Evolutionary conservation across 768 basidiomycete genomes (phyloP), one percentile per base, ranked within the genome.

Genomic region (Pholiota conissans): DNA sequence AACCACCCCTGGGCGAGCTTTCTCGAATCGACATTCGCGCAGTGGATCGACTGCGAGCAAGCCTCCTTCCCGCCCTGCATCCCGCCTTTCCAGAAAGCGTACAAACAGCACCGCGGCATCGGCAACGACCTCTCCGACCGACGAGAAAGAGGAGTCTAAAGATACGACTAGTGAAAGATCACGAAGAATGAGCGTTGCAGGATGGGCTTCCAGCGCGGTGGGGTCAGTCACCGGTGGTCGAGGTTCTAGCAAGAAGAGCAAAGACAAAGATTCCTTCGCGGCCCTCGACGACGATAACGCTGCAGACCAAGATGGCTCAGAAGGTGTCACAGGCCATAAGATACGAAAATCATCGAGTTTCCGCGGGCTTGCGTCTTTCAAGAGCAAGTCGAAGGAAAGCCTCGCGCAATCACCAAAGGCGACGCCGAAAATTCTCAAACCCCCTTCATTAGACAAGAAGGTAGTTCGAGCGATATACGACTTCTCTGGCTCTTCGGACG

Each of bases 401-500:
- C 42, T 70, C 9, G 29, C 61, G 2, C 56, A 34, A 10, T 49
- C 57, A 7, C 26, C 59, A 16, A 45, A 59, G 22, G 22, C 51
- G 11, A 5, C 61, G 2, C 52, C 59, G 13, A 65, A 62, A 14
- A 82, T 84, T 39, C 61, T 84, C 35, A 85, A 82, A 61, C 79
- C 82, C 0, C 76, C 76, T 11, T 82, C 82, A 3, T 67, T 76
- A 39, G 79, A 76, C 47, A 78, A 72, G 66, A 85, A 80, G 67
- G 56, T 83, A 11, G 88, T 90, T 50, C 81, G 84, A 45, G 93
- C 91, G 0, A 65, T 90, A 62, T 85, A 89, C 66, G 89, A 90
- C 69, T 95, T 93, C 69, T 71, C 75, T 0, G 90, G 85, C 2
- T 86, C 86, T 2, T 74, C 83, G 1, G 93, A 95, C 62, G 94